Evolutionary conservation across 148 eudicot genomes (phyloP).

Genomic region (Simmondsia chinensis): DNA sequence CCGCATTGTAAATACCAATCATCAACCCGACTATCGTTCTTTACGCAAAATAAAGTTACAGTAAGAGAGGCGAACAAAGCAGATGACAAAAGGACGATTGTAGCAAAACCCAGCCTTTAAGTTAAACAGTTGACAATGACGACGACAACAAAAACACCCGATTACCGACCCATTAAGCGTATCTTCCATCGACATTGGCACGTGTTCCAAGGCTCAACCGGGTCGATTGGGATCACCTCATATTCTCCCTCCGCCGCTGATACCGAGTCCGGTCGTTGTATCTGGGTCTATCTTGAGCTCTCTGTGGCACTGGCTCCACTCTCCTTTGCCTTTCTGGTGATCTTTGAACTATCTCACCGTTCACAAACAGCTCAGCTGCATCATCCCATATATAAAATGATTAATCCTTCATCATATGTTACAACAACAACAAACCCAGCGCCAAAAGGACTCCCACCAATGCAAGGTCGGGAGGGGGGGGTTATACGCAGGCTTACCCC

Average conservation of each 20-base stretch:
- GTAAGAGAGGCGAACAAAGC: too few species aligned
- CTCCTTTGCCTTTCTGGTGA: constrained; percentile 94
- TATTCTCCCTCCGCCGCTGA: constrained; percentile 69
- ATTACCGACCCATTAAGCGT: constrained; percentile 4
- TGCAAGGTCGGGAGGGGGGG: too few species aligned
- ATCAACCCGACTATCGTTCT: too few species aligned
- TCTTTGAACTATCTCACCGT: constrained; percentile 94
- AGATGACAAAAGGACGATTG: too few species aligned
- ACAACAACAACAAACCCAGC: too few species aligned
- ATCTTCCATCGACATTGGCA: constrained; percentile 4
- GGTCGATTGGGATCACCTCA: constrained; percentile 21
- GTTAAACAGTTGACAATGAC: too few species aligned
- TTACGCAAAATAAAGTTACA: too few species aligned
- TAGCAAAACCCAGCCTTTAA: too few species aligned
- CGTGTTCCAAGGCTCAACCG: neutral
- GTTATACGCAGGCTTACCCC: too few species aligned
- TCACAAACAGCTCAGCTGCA: constrained; percentile 84
- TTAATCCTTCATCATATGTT: neutral
- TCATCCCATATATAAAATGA: neutral
- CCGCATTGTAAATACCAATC: too few species aligned
- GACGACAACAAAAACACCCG: too few species aligned
- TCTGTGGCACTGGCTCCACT: constrained; percentile 86
- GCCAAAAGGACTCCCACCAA: too few species aligned
- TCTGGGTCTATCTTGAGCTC: constrained; percentile 86
- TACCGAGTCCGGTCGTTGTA: constrained; percentile 85